phyloP scores from a whole-genome alignment of 305 asterid genomes.

The Solanum hybrid region DNA sequence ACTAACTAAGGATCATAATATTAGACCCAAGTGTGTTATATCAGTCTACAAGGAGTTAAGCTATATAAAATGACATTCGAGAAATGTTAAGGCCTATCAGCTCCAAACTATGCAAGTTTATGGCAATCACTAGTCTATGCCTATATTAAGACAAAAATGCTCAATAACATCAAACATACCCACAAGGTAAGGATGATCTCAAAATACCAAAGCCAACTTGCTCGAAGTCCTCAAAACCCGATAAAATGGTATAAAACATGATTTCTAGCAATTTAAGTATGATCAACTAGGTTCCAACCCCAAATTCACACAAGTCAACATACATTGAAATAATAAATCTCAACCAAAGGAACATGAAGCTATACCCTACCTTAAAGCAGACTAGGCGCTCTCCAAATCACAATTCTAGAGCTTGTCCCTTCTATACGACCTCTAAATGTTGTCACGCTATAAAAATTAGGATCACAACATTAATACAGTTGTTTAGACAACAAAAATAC shows the following conservation, averaged over 20 bases:
- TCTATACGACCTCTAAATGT: not conserved
- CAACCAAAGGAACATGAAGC: not conserved
- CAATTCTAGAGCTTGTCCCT: not conserved
- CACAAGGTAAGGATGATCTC: not conserved
- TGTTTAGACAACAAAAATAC: not conserved
- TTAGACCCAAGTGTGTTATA: not conserved
- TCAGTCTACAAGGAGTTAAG: not conserved
- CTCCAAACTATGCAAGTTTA: too few species aligned
- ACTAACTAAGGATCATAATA: not conserved
- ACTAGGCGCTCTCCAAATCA: not conserved
- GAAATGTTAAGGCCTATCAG: too few species aligned
- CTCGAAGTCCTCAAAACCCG: not conserved
- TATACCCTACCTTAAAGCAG: not conserved
- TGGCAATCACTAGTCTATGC: too few species aligned
- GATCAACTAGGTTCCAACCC: not conserved
- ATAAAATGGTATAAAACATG: too few species aligned
- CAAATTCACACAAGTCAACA: not conserved
- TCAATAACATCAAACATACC: not conserved
- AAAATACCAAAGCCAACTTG: not conserved
- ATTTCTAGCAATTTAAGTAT: not conserved
- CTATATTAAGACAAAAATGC: not conserved
- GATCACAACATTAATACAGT: not conserved
- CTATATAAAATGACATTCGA: not conserved
- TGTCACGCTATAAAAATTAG: not conserved
- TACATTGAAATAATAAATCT: not conserved